Evolutionary conservation across 495 filamentous ascomycete species (phyloP), one percentile per base, ranked within the genome.

Genomic region (Sphaerosporella brunnea): DNA sequence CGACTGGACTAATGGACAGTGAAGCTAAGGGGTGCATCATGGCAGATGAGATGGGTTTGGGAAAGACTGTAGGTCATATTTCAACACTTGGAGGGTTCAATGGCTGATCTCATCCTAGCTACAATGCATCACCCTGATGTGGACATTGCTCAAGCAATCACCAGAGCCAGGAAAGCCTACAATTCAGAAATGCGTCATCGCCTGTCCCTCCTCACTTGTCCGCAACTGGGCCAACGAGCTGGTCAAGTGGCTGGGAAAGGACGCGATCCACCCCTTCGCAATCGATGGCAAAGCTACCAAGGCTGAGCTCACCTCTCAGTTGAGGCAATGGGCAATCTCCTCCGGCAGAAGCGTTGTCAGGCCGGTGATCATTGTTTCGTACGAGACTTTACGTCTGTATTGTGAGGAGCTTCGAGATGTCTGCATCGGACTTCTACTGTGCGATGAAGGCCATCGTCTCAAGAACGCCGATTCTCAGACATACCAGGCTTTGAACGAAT

Each of bases 351-450:
- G 85, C n/a, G 76, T 99, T 18, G 86, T 85, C 18, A 72, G 90
- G 24, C 90, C 92, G 3, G 84, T 95, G n/a, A 79, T 99, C n/a
- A 99, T 99, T 42, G 86, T 99, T 41, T 96, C 90, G 1, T 99
- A 99, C 59, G 90, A 99, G 60, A 96, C 92, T 0, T 71, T 99
- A 3, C 79, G 90, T 18, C 66, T 96, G 43, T 86, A 99, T 51
- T 79, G 83, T 5, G 82, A 84, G n/a, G 79, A 88, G 53, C 72
- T 99, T 35, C 82, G 77, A 43, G 76, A 85, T 47, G 82, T 80
- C 1, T 79, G 78, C 1, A 96, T 99, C 53, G 90, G 90, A 4
- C 67, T 99, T 8, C 78, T 99, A 60, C 73, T 99, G n/a, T 96
- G 90, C 60, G 90, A 99, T 53, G 90, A 99, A 65, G 90, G 90